Base-by-base conservation (phyloP, 176 grass and related monocot genomes). In the Carex cristatella region DNA sequence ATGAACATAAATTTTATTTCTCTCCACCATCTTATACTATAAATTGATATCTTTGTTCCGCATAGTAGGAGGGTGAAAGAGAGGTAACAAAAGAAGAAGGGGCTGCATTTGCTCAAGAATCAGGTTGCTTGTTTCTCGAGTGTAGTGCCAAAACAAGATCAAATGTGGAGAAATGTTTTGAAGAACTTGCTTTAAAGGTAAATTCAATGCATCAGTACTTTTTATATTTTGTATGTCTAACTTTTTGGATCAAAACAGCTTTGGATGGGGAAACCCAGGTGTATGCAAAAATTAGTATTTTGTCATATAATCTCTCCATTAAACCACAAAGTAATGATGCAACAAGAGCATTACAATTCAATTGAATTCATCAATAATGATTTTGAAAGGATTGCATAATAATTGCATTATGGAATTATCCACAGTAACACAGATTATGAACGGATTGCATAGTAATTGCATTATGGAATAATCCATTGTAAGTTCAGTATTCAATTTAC, bases 121-220 rank as follows among this genome's bases (percentile, higher is more conserved):
- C 23, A 61, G 91, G 93, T 76, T 92, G 91, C 84, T 87, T 99
- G 35, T 99, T 99, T 87, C 71, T 99, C 0, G 96, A 99, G 56
- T 95, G 93, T 79, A 99, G 96, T 87, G 96, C 96, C 14, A 99
- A 91, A 91, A 95, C 96, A 88, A 88, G 91, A 82, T 73, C 85
- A 35, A 99, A 99, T 44, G 93, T 99, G 48, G 93, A 95, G 78
- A 89, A 92, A 91, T 99, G 93, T 86, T 99, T 99, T 87, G 91
- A 95, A 90, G 91, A 95, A 86, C 89, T 98, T 88, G 91, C 91
- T 31, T 38, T 94, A 59, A 95, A 99, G 96, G 96, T 99, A 95
- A 42, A 85, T 63, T 1, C 1, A 65, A 37, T 69, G 44, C 23
- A 54, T 15, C 46, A 57, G 53, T 58, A 79, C 30, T 18, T 79